Evolutionary conservation across 768 basidiomycete species (phyloP), one percentile per base, ranked within the genome.

Genomic region (Kwoniella botswanensis): DNA sequence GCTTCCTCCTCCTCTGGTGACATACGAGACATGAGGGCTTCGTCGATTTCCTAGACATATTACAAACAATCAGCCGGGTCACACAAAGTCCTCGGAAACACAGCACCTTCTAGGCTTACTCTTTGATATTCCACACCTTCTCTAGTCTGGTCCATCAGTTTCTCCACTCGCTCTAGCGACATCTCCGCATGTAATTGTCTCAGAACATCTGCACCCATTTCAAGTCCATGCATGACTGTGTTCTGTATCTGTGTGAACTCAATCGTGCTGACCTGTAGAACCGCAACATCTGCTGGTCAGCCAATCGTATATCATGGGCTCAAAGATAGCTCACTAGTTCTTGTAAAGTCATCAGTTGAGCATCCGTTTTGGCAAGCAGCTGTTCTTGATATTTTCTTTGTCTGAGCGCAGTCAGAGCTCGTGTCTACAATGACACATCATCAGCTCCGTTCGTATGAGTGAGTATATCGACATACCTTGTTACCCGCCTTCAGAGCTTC

Each of bases 231-330:
- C 43, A 98, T 79, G 11, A 99, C 92, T 2, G 94, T 94, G 56
- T 92, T 89, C 83, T 98, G 93, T 22, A 98, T 90, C 60, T 95
- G 87, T 7, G 97, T 94, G 85, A 97, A 98, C 82, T 99, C 97
- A 77, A 99, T 97, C 0, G 91, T 92, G 3, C 93, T 92, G 26
- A 98, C 94, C 96, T 99, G 78, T 13, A 55, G 21, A 67, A 26
- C 4, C 2, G 24, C 5, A 65, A 50, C 50, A 70, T 55, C 56
- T 5, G 13, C 15, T 50, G 17, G 24, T 44, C n/a, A 44, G 44
- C 43, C 15, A 61, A 35, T 35, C 44, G 61, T 17, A 63, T 44
- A n/a, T 43, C 22, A 17, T 7, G 26, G 22, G 29, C 18, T 42
- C 62, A 21, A 60, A 18, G 26, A 15, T 46, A 85, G 89, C 72